These are phyloP conservation scores for Peniophora sp. DNA, from an alignment of 1,284 basidiomycete species.

Conservation along the genomic window DNA sequence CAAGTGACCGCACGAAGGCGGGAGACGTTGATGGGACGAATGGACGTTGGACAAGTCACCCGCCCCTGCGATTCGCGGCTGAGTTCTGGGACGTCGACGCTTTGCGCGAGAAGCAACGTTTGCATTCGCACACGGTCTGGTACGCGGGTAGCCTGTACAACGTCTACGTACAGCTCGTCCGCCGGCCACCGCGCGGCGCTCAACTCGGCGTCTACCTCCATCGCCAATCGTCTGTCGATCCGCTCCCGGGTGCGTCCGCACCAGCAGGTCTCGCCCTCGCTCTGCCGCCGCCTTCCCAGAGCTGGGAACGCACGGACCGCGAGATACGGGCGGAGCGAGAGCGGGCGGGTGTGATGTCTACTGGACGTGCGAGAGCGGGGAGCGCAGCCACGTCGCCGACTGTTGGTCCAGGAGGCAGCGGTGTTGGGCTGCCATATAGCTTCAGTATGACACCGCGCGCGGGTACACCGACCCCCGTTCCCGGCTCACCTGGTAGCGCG, in stretches of 20 bases:
- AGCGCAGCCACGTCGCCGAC: too few relatives aligned
- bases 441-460: constrained; percentile 6
- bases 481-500: constrained; percentile 11
- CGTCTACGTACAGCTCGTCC: constrained; percentile 81
- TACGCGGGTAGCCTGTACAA: constrained; percentile 78
- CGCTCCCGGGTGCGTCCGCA: constrained; percentile 40
- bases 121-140: constrained; percentile 73
- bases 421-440: constrained; percentile 11
- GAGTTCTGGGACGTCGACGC: constrained; percentile 88
- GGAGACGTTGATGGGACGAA: constrained; percentile 5
- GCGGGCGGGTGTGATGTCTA: too few relatives aligned
- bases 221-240: constrained; percentile 71
- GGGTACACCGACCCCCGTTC: constrained; percentile 23
- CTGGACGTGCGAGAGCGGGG: too few relatives aligned
- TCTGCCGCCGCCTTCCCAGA: constrained; percentile 4
- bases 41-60: constrained; percentile 50
- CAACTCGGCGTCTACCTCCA: constrained; percentile 91
- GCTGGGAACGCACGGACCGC: not conserved
- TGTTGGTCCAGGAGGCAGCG: constrained; percentile 3
- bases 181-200: constrained; percentile 48
- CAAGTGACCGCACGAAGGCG: constrained; percentile 34
- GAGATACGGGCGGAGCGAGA: not conserved
- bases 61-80: constrained; percentile 78
- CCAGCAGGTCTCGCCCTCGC: constrained; percentile 10
- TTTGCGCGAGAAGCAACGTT: constrained; percentile 77